phyloP scores from a whole-genome alignment of 192 early-diverging fungal species.

The Coemansia sp. region DNA sequence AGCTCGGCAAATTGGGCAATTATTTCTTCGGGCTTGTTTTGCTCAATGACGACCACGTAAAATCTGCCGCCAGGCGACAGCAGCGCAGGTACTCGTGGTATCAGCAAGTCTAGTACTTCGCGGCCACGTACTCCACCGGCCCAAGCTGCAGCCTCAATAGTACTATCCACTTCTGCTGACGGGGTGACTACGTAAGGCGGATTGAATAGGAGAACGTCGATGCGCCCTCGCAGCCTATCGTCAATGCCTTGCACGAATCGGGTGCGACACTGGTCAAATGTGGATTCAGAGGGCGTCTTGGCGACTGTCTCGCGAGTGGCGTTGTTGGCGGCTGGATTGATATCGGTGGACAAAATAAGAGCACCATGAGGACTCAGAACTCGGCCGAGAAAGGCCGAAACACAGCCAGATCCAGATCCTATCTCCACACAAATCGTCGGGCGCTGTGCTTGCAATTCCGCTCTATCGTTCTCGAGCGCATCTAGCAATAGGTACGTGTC shows the following conservation, averaged over 20 bases:
- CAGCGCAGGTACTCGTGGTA: slow-evolving; percentile 70
- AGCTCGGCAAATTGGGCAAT: slow-evolving; percentile 54
- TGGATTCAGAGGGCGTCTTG: slow-evolving; percentile 44
- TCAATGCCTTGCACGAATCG: slow-evolving; percentile 60
- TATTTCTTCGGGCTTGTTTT: slow-evolving; percentile 85
- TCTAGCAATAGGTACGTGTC: slow-evolving; percentile 94
- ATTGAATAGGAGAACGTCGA: slow-evolving; percentile 90
- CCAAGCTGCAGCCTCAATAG: slow-evolving; percentile 78
- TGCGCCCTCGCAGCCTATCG: slow-evolving; percentile 48
- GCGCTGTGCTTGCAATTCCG: slow-evolving; percentile 50
- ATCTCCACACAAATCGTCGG: slow-evolving; percentile 83
- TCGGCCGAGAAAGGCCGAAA: slow-evolving; percentile 72
- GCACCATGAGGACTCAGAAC: slow-evolving; percentile 16
- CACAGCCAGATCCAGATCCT: slow-evolving; percentile 84
- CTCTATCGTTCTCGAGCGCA: slow-evolving; percentile 77
- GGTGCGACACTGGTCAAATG: slow-evolving; percentile 65
- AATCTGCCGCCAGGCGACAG: slow-evolving; percentile 72
- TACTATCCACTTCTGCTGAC: slow-evolving; percentile 63
- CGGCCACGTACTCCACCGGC: slow-evolving; percentile 90
- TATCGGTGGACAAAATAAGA: slow-evolving; percentile 69
- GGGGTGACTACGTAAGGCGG: slow-evolving; percentile 94
- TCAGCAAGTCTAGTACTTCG: slow-evolving; percentile 76
- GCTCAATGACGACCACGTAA: slow-evolving; percentile 81
- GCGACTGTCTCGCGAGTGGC: slow-evolving; percentile 67
- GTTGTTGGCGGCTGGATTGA: slow-evolving; percentile 70